phyloP scores from a whole-genome alignment of 768 basidiomycete genomes.

The Suillus weaverae region DNA sequence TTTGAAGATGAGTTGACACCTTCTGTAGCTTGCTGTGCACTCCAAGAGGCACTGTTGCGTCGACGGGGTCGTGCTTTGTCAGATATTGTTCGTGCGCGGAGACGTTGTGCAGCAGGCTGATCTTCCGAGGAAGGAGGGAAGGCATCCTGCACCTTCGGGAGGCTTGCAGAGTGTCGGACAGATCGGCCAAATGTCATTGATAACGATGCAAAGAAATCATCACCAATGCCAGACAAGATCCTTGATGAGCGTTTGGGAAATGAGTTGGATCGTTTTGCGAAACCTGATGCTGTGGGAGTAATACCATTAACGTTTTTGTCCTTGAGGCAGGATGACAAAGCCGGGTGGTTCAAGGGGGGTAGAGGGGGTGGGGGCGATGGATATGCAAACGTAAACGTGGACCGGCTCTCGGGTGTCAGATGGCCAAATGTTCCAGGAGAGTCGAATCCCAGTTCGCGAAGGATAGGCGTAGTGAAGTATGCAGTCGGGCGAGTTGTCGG shows the following conservation, averaged over 20 bases:
- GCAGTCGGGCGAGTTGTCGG: conserved; percentile 13
- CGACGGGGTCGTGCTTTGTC: conserved; percentile 39
- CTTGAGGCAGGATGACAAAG: conserved; percentile 22
- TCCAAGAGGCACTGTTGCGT: conserved; percentile 60
- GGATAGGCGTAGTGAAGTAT: conserved; percentile 28
- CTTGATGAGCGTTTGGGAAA: conserved; percentile 18
- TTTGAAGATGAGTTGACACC: conserved; percentile 30
- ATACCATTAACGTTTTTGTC: conserved; percentile 7
- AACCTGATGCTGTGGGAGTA: conserved; percentile 8
- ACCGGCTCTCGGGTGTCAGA: conserved; percentile 32
- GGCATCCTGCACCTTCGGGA: conserved; percentile 26
- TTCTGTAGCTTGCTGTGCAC: conserved; percentile 45
- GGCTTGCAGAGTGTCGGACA: conserved; percentile 29
- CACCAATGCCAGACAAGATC: conserved; percentile 9
- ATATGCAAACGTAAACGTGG: conserved; percentile 25
- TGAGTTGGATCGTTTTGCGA: conserved; percentile 27
- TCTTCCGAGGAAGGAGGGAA: conserved; percentile 17
- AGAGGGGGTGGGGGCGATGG: conserved; percentile 49
- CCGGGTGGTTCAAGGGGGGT: conserved; percentile 50
- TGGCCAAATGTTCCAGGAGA: conserved; percentile 45
- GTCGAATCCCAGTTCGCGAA: conserved; percentile 25
- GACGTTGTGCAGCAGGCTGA: conserved; percentile 7
- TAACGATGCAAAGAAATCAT: conserved; percentile 23
- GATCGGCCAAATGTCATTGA: conserved; percentile 27
- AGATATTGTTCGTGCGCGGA: conserved; percentile 32